Base-by-base conservation (phyloP, 345 rosid genomes). In the Hypericum perforatum region DNA sequence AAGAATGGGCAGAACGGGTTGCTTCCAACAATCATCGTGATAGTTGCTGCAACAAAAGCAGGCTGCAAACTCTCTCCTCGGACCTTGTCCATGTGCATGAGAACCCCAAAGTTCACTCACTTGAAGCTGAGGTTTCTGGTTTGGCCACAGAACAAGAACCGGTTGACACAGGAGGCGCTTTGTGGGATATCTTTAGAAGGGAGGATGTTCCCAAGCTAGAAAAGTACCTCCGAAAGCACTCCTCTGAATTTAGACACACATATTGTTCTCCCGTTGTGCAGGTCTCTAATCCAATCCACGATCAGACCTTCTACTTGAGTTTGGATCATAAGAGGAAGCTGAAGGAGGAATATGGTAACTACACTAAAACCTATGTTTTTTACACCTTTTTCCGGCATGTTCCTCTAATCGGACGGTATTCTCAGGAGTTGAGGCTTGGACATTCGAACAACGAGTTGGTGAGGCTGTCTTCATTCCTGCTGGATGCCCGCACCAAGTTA, bases 401-500 rank as follows among this genome's bases (percentile, higher is more conserved):
- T 11, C 5, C 7, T 4, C 3, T 43, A 32, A 11, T 15, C 51
- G 7, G 44, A 39, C 15, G 22, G 42, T 43, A 45, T 52, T 60
- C 9, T 39, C 46, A 91, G 98, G 86, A 56, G 67, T 88, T n/a
- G 88, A 88, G 59, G 87, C 95, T 0, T 88, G 96, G 98, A 83
- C 95, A 13, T 92, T 92, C 52, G 83, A 75, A 58, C 98, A 88
- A 53, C 76, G 67, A 16, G 71, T 83, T 7, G 96, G 98, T 29
- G 98, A 88, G 52, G 96, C 94, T 11, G 90, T 91, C 45, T 87
- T 87, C 62, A 91, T 91, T 58, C 98, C 98, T 0, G 95, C 95
- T 0, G 98, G 98, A 42, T 91, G 98, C 62, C 96, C 96, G 5
- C 98, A 92, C 68, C 98, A 92, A 80, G 98, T 92, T 42, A 78